Percentiles rank a stretch among this genome's conserved stretches.
Evolutionary conservation across 306 rosid species (phyloP).

Genomic region (Medicago truncatula): DNA sequence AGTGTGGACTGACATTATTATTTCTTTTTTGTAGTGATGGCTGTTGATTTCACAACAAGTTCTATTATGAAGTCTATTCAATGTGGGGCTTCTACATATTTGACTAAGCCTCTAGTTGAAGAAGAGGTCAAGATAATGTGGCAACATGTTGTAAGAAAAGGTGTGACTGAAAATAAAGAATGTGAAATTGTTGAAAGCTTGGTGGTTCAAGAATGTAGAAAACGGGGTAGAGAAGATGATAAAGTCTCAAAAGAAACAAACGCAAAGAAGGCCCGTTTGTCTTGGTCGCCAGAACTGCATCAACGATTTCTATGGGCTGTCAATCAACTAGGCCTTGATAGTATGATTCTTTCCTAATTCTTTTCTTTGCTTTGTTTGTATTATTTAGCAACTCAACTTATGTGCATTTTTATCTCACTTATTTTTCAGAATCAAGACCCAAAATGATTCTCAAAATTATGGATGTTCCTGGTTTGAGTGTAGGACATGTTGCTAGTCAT

Average conservation of each 20-base stretch:
- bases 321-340: slow-evolving; percentile 65
- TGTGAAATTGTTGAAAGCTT: slow-evolving; percentile 19
- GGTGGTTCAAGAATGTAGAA: slow-evolving; percentile 47
- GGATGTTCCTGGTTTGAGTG: slow-evolving; percentile 62
- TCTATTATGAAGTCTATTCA: slow-evolving; percentile 50
- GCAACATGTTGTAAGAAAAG: slow-evolving; percentile 41
- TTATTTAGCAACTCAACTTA: not conserved
- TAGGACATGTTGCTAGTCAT: slow-evolving; percentile 80
- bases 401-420: not conserved
- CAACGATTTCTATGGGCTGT: slow-evolving; percentile 61
- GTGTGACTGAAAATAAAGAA: slow-evolving; percentile 48
- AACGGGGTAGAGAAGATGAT: slow-evolving; percentile 52
- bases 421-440: slow-evolving; percentile 67
- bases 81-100: slow-evolving; percentile 65
- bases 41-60: slow-evolving; percentile 47
- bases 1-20: not conserved
- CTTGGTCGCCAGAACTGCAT: slow-evolving; percentile 63
- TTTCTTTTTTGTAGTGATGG: not conserved
- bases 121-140: slow-evolving; percentile 53
- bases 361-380: not conserved
- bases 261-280: slow-evolving; percentile 65
- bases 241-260: slow-evolving; percentile 42
- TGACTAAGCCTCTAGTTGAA: slow-evolving; percentile 62
- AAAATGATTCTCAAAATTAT: slow-evolving; percentile 68
- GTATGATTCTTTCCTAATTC: slow-evolving; percentile 49